Percentiles rank a stretch among this genome's conserved stretches.
These are phyloP conservation scores for Claviceps africana DNA, from an alignment of 2,329 filamentous ascomycete species.

Conservation along the genomic window DNA sequence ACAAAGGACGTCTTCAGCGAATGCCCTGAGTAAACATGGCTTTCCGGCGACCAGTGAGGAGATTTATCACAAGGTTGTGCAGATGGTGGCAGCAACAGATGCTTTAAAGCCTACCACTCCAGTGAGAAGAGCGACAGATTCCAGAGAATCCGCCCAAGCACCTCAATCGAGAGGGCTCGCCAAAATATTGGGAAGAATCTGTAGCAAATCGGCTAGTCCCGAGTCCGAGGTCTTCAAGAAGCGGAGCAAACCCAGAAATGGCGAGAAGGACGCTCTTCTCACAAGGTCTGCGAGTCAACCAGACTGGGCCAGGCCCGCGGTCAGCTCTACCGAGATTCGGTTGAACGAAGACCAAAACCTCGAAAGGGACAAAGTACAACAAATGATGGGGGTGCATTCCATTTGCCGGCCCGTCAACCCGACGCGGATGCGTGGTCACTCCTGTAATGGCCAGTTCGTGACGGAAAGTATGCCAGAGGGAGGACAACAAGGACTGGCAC, in stretches of 20 bases:
- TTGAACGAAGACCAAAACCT: slow-evolving; percentile 22
- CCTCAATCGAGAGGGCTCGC: slow-evolving; percentile 18
- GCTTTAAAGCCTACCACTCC: slow-evolving; percentile 18
- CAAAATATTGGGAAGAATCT: slow-evolving; percentile 21
- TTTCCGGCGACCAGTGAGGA: slow-evolving; percentile 10
- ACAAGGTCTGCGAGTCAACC: neutral
- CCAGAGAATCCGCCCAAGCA: slow-evolving; percentile 15
- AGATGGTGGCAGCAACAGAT: slow-evolving; percentile 24
- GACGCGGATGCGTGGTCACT: neutral
- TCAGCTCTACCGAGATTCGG: slow-evolving; percentile 19
- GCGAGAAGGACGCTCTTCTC: neutral
- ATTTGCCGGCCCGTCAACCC: neutral
- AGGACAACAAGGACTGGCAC: neutral
- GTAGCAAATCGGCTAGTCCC: slow-evolving; percentile 14
- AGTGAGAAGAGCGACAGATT: slow-evolving; percentile 4
- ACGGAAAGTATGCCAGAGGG: neutral
- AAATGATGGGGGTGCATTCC: neutral
- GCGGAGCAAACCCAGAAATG: neutral
- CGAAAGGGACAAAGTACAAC: slow-evolving; percentile 20
- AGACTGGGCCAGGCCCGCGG: slow-evolving; percentile 9
- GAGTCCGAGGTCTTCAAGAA: slow-evolving; percentile 6
- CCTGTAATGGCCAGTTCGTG: neutral
- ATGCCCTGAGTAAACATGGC: neutral
- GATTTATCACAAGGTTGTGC: slow-evolving; percentile 20
- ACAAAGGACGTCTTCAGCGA: neutral